Conservation (phyloP, 108 stramenopile genomes). For the Epipyxis sp. region DNA sequence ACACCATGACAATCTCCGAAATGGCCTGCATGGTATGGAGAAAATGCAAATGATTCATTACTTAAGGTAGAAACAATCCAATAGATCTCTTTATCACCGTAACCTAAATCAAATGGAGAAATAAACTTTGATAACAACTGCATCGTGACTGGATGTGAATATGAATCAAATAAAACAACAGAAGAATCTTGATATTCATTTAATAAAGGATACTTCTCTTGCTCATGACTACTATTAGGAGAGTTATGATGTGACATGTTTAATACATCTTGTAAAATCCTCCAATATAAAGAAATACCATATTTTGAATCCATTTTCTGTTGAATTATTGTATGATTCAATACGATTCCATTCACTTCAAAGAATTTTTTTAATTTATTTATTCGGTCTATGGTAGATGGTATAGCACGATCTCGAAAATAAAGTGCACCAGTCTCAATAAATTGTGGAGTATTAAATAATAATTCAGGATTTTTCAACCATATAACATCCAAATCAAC, state of each 20-base stretch:
- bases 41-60: not conserved
- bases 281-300: not conserved
- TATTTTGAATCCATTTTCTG: no score
- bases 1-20: not conserved
- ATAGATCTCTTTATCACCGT: conserved; percentile 16
- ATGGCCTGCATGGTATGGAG: not conserved
- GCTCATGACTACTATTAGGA: no score
- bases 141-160: not conserved
- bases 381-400: not conserved
- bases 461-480: not conserved
- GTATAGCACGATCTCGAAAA: conserved; percentile 14
- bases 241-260: not conserved
- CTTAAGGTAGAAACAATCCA: not conserved
- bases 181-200: conserved; percentile 2
- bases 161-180: not conserved
- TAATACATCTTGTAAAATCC: not conserved
- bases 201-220: no score
- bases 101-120: not conserved
- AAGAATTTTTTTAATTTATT: not conserved
- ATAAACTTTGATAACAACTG: not conserved
- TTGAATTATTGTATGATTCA: no score
- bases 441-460: not conserved
- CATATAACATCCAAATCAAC: conserved; percentile 13
- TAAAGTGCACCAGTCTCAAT: not conserved
- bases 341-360: no score